Evolutionary conservation across 345 rosid genomes (phyloP), one percentile per base, ranked within the genome.

Genomic region (Nasturtium officinale): DNA sequence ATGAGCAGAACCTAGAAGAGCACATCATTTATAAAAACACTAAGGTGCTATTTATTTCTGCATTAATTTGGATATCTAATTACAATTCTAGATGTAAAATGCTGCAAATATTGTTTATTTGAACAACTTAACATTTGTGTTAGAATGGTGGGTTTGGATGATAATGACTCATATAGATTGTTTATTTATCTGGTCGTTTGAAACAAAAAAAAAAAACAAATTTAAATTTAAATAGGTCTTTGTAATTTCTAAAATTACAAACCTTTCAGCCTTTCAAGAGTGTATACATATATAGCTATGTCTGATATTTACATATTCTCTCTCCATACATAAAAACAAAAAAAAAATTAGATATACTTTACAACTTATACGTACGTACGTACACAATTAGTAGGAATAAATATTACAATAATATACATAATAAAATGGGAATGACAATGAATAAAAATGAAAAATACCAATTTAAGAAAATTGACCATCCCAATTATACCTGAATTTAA

Each of bases 401-500:
- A n/a, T 11, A 17, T 55, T 54, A 55, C 21, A 55, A n/a, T 8
- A 28, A 57, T 5, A 5, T 16, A 58, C 28, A 33, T 16, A 30
- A 35, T 11, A 11, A 5, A n/a, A 12, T 6, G 32, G 32, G 40
- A 17, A n/a, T 56, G 15, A 30, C n/a, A 33, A 33, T 9, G 10
- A 7, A 17, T 7, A 10, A 3, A 13, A 35, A 35, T 58, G 46
- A 12, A 58, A 35, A n/a, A n/a, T n/a, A 38, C 12, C 15, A 58
- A 58, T 4, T 18, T 35, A 58, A 18, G 10, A 7, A 33, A 58
- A 18, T 11, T 17, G 5, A 18, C 46, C 28, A 35, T 35, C 12
- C 45, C 71, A 73, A 17, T 4, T 37, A 65, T 65, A 73, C 59
- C 28, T 65, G 55, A 11, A 48, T 7, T 1, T 3, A 40, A 48